Evolutionary conservation across 768 basidiomycete species (phyloP).

Genomic region (Auriscalpium microsporum): DNA sequence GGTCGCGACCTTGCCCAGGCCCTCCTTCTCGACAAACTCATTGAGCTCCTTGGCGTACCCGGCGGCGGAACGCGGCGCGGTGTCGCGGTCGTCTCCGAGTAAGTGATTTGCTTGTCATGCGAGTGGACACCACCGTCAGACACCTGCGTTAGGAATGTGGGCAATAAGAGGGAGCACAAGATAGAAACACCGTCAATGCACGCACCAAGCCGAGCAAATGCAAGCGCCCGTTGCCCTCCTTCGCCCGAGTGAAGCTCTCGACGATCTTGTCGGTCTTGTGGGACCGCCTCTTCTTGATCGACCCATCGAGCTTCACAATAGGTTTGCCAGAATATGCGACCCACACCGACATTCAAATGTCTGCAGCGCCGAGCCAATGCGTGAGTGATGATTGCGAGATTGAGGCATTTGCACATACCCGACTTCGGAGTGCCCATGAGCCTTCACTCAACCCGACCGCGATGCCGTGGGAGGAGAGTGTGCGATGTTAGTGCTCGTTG

Average conservation of each 20-base stretch:
- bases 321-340: constrained; percentile 85
- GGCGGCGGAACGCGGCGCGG: constrained; percentile 76
- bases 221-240: constrained; percentile 72
- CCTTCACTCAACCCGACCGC: constrained; percentile 86
- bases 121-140: constrained; percentile 98
- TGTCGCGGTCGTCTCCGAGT: constrained; percentile 92
- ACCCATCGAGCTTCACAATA: constrained; percentile 89
- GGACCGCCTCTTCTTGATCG: constrained; percentile 84
- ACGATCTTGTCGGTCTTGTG: constrained; percentile 71
- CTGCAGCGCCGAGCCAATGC: constrained; percentile 29
- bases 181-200: not conserved
- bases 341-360: constrained; percentile 92
- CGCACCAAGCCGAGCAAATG: constrained; percentile 82
- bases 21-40: constrained; percentile 69
- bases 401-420: constrained; percentile 47
- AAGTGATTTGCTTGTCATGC: constrained; percentile 88
- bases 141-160: constrained; percentile 35
- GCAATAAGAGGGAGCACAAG: not conserved
- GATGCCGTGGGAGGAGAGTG: constrained; percentile 78
- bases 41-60: constrained; percentile 71
- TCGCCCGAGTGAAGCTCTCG: constrained; percentile 66
- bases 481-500: constrained; percentile 62
- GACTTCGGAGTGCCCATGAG: constrained; percentile 97
- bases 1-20: constrained; percentile 75
- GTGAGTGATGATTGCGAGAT: not conserved